A percentile compares a stretch with the other conserved stretches of the same genome.
Evolutionary conservation across 2,329 filamentous ascomycete species (phyloP).

Genomic region (Cytospora paraplurivora): DNA sequence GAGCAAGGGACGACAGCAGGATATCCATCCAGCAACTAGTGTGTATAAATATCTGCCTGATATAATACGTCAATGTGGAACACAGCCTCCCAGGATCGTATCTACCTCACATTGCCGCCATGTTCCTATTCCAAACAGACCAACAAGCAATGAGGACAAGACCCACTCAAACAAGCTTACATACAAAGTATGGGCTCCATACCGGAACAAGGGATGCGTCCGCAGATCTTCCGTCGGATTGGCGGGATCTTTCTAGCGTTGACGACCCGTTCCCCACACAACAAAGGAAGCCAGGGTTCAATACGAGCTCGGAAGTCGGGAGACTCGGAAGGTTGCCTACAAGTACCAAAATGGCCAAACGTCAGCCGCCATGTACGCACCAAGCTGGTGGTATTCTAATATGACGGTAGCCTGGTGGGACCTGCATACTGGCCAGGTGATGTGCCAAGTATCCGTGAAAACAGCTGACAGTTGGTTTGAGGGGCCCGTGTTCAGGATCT

Average conservation of each 20-base stretch:
- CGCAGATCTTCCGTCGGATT: constrained; percentile 19
- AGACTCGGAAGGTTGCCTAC: constrained; percentile 13
- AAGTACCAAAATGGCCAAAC: constrained; percentile 14
- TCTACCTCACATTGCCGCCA: constrained; percentile 2
- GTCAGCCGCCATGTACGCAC: constrained; percentile 15
- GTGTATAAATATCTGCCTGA: constrained; percentile 4
- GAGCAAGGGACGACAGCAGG: constrained; percentile 18
- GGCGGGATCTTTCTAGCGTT: constrained; percentile 21
- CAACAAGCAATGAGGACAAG: constrained; percentile 12
- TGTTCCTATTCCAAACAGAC: constrained; percentile 18
- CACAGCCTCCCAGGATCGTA: constrained; percentile 13
- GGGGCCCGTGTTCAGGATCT: constrained; percentile 10
- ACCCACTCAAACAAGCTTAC: constrained; percentile 24
- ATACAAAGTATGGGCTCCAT: background rate
- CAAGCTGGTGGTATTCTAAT: constrained; percentile 2
- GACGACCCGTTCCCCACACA: constrained; percentile 21
- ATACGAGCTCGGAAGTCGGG: constrained; percentile 22
- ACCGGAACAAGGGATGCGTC: constrained; percentile 11
- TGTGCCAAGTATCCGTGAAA: constrained; percentile 6
- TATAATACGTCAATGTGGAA: constrained; percentile 5
- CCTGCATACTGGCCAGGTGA: constrained; percentile 16
- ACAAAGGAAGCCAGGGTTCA: constrained; percentile 16
- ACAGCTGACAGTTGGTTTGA: constrained; percentile 15
- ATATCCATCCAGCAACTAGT: constrained; percentile 23
- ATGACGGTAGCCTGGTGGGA: constrained; percentile 20